phyloP scores from a whole-genome alignment of 345 rosid genomes.

The Aurinia saxatilis region DNA sequence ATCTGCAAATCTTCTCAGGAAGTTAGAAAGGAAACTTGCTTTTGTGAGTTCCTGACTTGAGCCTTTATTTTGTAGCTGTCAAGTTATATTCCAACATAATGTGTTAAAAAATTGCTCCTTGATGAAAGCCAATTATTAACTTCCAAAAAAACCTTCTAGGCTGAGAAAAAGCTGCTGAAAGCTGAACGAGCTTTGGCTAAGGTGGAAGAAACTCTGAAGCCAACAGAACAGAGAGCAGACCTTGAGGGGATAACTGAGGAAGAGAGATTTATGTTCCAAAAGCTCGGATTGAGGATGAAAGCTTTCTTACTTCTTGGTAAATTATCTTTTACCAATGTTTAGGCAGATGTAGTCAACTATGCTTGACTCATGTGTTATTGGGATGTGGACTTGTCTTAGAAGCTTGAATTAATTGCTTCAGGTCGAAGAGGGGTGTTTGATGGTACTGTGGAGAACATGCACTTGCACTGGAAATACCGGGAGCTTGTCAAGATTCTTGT shows the following conservation, averaged over 20 bases:
- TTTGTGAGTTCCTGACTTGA: slow-evolving; percentile 48
- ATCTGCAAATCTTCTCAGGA: slow-evolving; percentile 60
- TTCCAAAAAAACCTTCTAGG: too few relatives aligned
- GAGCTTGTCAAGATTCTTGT: slow-evolving; percentile 74
- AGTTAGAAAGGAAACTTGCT: slow-evolving; percentile 66
- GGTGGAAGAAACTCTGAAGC: slow-evolving; percentile 67
- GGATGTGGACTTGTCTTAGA: too few relatives aligned
- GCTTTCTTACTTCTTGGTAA: slow-evolving; percentile 92
- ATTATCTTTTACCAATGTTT: background rate
- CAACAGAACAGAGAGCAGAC: slow-evolving; percentile 58
- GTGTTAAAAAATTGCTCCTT: background rate
- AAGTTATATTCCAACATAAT: background rate
- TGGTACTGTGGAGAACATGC: slow-evolving; percentile 98
- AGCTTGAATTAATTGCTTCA: slow-evolving; percentile 29
- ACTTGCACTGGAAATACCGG: slow-evolving; percentile 94
- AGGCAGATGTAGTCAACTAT: background rate
- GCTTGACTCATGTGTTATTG: too few relatives aligned
- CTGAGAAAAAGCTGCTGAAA: slow-evolving; percentile 59
- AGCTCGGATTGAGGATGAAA: slow-evolving; percentile 91
- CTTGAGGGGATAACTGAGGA: slow-evolving; percentile 78
- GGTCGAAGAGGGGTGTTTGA: slow-evolving; percentile 94
- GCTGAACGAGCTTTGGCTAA: slow-evolving; percentile 66
- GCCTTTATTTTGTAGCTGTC: background rate
- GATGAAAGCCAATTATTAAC: background rate
- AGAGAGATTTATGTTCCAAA: slow-evolving; percentile 96